Evolutionary conservation across 1,284 basidiomycete species (phyloP), one percentile per base, ranked within the genome.

Genomic region (Melanopsichium pennsylvanicum): DNA sequence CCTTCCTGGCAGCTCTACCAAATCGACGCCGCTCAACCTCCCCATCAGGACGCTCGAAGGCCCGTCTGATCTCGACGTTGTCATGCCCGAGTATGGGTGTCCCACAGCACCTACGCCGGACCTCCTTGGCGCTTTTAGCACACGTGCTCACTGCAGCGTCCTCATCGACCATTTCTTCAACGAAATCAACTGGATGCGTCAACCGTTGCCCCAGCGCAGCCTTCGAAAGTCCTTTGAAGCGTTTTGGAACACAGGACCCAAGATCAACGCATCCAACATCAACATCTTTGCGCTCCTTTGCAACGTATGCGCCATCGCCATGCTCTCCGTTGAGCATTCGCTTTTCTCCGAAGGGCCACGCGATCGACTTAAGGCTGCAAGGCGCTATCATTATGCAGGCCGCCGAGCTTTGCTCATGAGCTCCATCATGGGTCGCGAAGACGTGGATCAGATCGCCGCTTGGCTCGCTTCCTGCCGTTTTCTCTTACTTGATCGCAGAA

Each of bases 101-200:
- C 56, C 66, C 5, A 48, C 46, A 13, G 55, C 57, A n/a, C 51
- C 61, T 22, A 62, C 66, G 4, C 56, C 66, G 4, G 47, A 66
- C 41, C 54, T 78, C 3, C 44, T 72, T 7, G 49, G 69, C 2
- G 62, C 68, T 2, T 57, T 78, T 32, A 73, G 60, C 39, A 51
- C 55, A 8, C 59, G 61, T 8, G 57, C 59, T 2, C 54, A 71
- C 15, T 67, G 61, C 49, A 60, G 52, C 16, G 39, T 49, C 6
- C 62, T 78, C 15, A 45, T 75, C 32, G 64, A 73, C 35, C 75
- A 76, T 23, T 78, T 61, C 40, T 76, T 72, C 52, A 44, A 66
- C 33, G 59, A 74, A 43, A 64, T 75, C 60, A 78, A 76, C 40
- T 78, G 76, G 76, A 56, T 78, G 34, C 69, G 76, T n/a, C 74